These are phyloP conservation scores for Clitocybe nebularis DNA, from an alignment of 1,284 basidiomycete species.

Conservation along the genomic window DNA sequence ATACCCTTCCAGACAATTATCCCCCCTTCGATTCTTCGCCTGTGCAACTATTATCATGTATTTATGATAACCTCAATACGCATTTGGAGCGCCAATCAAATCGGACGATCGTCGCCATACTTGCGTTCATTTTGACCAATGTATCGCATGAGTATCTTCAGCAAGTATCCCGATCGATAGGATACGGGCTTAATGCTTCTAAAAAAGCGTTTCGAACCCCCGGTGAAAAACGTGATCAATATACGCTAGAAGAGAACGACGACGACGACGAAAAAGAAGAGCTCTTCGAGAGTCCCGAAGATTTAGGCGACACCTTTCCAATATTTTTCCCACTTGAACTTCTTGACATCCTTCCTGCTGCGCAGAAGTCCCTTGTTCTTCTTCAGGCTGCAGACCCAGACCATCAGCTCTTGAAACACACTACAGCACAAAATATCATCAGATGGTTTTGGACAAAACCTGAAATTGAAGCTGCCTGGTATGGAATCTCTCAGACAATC, in stretches of 20 bases:
- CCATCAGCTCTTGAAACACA: slow-evolving; percentile 44
- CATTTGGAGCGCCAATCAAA: slow-evolving; percentile 52
- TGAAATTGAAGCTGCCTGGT: slow-evolving; percentile 45
- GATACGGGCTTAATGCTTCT: slow-evolving; percentile 39
- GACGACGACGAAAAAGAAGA: slow-evolving; percentile 35
- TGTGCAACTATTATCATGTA: slow-evolving; percentile 47
- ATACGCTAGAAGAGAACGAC: slow-evolving; percentile 33
- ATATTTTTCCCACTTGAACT: slow-evolving; percentile 53
- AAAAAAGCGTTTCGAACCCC: slow-evolving; percentile 19
- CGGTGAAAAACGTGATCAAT: slow-evolving; percentile 25
- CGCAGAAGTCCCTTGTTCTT: slow-evolving; percentile 62
- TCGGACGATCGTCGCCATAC: slow-evolving; percentile 39
- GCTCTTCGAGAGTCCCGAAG: slow-evolving; percentile 27
- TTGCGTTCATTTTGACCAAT: slow-evolving; percentile 61
- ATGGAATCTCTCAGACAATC: slow-evolving; percentile 6
- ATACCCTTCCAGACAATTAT: slow-evolving; percentile 38
- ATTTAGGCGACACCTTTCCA: slow-evolving; percentile 43
- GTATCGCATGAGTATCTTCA: slow-evolving; percentile 60
- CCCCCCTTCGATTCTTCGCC: slow-evolving; percentile 37
- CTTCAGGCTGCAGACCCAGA: slow-evolving; percentile 58
- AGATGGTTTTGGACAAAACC: slow-evolving; percentile 65
- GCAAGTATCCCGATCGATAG: slow-evolving; percentile 51
- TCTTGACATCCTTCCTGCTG: slow-evolving; percentile 49
- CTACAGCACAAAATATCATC: slow-evolving; percentile 30
- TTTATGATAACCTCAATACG: slow-evolving; percentile 47